Evolutionary conservation across 768 basidiomycete species (phyloP).

Genomic region (Tulasnella sp.): DNA sequence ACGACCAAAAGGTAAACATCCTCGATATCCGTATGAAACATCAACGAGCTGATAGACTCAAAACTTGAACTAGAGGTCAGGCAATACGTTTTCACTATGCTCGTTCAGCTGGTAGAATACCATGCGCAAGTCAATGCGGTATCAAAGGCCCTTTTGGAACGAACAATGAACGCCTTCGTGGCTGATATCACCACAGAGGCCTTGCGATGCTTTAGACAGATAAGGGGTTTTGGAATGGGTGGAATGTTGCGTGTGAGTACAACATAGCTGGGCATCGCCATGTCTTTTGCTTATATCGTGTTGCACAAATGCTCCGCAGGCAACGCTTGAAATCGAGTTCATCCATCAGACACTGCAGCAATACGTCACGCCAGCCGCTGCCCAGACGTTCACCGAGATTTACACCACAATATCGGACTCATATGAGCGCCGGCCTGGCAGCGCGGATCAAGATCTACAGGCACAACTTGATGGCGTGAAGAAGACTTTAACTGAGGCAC

Average conservation of each 20-base stretch:
- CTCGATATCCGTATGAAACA: not conserved
- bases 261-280: not conserved
- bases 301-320: conserved; percentile 44
- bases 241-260: conserved; percentile 86
- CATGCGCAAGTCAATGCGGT: conserved; percentile 83
- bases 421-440: conserved; percentile 59
- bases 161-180: conserved; percentile 70
- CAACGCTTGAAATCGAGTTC: conserved; percentile 97
- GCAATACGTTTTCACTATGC: conserved; percentile 81
- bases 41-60: no score
- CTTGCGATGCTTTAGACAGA: conserved; percentile 72
- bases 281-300: not conserved
- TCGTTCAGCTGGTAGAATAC: conserved; percentile 80
- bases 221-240: conserved; percentile 91
- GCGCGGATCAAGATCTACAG: conserved; percentile 66
- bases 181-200: conserved; percentile 77
- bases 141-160: conserved; percentile 67
- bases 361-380: conserved; percentile 72
- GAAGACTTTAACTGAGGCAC: conserved; percentile 76
- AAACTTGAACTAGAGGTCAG: conserved; percentile 60
- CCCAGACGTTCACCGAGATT: conserved; percentile 76
- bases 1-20: conserved; percentile 68
- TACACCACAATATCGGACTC: conserved; percentile 93
- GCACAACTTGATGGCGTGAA: conserved; percentile 82
- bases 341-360: conserved; percentile 90